phyloP scores from a whole-genome alignment of 345 rosid genomes.

The Brassica cretica region DNA sequence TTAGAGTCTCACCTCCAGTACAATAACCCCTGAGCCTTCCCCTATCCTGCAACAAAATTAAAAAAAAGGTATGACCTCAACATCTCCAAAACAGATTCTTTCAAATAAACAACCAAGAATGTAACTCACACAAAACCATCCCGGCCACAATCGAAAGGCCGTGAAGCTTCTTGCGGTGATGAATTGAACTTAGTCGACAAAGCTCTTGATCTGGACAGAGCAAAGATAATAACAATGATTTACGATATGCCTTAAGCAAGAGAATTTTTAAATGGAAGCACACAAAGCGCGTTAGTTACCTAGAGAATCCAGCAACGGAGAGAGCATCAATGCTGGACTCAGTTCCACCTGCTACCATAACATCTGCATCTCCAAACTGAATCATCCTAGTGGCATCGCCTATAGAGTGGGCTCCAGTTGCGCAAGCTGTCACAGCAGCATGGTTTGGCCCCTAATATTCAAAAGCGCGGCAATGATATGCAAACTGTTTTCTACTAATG shows the following conservation, averaged over 20 bases:
- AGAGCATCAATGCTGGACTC: constrained; percentile 97
- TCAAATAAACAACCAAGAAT: background rate
- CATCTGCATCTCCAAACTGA: constrained; percentile 93
- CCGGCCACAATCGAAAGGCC: constrained; percentile 87
- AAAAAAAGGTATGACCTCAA: constrained; percentile 12
- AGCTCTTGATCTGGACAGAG: constrained; percentile 72
- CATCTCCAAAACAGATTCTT: constrained; percentile 10
- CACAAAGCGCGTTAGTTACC: constrained; percentile 49
- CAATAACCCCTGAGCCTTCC: constrained; percentile 86
- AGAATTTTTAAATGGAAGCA: background rate
- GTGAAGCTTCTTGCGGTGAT: constrained; percentile 81
- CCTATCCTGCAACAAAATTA: constrained; percentile 70
- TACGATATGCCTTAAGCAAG: constrained; percentile 1
- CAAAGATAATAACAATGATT: background rate
- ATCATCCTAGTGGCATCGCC: constrained; percentile 98
- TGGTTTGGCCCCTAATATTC: constrained; percentile 91
- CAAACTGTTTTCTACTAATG: constrained; percentile 13
- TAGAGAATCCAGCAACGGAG: constrained; percentile 94
- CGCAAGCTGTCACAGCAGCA: constrained; percentile 99
- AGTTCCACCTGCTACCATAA: constrained; percentile 96
- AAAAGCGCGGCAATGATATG: constrained; percentile 30
- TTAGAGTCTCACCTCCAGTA: constrained; percentile 69
- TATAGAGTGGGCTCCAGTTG: constrained; percentile 95
- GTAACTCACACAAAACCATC: constrained; percentile 96
- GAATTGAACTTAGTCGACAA: constrained; percentile 78